phyloP scores from a whole-genome alignment of 257 asterid species.

The Solanum peruvianum region DNA sequence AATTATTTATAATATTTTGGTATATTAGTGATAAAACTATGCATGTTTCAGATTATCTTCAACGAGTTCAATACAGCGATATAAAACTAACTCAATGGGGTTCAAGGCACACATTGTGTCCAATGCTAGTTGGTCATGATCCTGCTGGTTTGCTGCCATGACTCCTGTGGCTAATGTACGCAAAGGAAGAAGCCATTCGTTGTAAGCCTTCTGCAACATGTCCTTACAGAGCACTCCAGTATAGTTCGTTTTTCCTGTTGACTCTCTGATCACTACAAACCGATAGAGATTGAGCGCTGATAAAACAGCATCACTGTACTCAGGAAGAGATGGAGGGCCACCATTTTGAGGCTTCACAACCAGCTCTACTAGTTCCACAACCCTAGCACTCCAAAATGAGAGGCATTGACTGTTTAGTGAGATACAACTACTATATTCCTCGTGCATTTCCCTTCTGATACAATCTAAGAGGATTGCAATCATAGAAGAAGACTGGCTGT shows the following conservation, averaged over 20 bases:
- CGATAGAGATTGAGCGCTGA: slow-evolving; percentile 86
- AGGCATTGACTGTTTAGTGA: slow-evolving; percentile 8
- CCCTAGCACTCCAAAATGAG: slow-evolving; percentile 52
- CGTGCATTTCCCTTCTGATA: slow-evolving; percentile 57
- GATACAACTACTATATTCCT: slow-evolving; percentile 23
- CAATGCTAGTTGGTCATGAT: slow-evolving; percentile 8
- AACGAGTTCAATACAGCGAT: slow-evolving; percentile 70
- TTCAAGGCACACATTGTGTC: slow-evolving; percentile 41
- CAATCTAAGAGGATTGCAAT: slow-evolving; percentile 64
- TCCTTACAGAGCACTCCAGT: slow-evolving; percentile 49
- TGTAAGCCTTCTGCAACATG: slow-evolving; percentile 35
- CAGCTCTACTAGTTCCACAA: slow-evolving; percentile 63
- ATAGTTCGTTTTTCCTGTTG: slow-evolving; percentile 63
- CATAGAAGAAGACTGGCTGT: slow-evolving; percentile 71
- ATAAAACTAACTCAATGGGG: slow-evolving; percentile 64
- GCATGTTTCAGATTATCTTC: slow-evolving; percentile 41
- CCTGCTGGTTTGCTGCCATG: slow-evolving; percentile 28
- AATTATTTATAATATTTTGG: background rate
- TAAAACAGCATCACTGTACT: slow-evolving; percentile 74
- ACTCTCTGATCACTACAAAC: slow-evolving; percentile 60
- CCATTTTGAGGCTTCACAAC: slow-evolving; percentile 76
- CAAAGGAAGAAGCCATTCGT: slow-evolving; percentile 83
- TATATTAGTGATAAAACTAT: background rate
- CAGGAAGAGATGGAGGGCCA: slow-evolving; percentile 89
- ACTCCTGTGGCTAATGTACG: slow-evolving; percentile 40